Evolutionary conservation across 2,329 filamentous ascomycete species (phyloP).

Genomic region (Colletotrichum lindemuthianum): DNA sequence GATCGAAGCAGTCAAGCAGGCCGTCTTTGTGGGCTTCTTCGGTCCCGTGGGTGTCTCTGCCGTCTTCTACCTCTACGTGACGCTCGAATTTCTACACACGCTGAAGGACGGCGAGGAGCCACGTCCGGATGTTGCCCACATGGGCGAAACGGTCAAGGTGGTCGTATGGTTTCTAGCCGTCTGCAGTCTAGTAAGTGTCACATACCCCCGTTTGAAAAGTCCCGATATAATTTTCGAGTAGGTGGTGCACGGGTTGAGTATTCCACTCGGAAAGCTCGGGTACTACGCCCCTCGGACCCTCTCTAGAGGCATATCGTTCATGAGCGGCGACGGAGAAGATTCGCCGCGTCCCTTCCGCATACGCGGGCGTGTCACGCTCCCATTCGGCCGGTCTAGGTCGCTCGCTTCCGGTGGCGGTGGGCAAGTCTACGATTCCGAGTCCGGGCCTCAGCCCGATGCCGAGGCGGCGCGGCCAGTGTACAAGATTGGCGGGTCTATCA

Average conservation of each 20-base stretch:
- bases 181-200: conserved; percentile 77
- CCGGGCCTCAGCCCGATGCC: conserved; percentile 13
- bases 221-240: conserved; percentile 43
- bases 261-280: conserved; percentile 77
- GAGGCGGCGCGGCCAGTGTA: conserved; percentile 43
- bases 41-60: conserved; percentile 92
- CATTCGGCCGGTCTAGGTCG: conserved; percentile 35
- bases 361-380: conserved; percentile 43
- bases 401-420: conserved; percentile 1
- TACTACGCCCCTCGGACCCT: conserved; percentile 72
- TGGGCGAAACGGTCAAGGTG: conserved; percentile 74
- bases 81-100: conserved; percentile 74
- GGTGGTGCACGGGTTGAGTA: conserved; percentile 84
- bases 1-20: conserved; percentile 78
- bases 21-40: conserved; percentile 90
- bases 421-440: conserved; percentile 13
- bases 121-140: conserved; percentile 71
- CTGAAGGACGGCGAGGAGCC: conserved; percentile 68
- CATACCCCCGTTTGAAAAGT: conserved; percentile 2
- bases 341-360: conserved; percentile 41
- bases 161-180: conserved; percentile 89
- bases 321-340: conserved; percentile 37
- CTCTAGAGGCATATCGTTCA: conserved; percentile 43
- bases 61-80: conserved; percentile 89
- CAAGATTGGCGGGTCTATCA: conserved; percentile 53